Base-by-base conservation (phyloP, 208 protist genomes). In the Trypanosoma cruzi region DNA sequence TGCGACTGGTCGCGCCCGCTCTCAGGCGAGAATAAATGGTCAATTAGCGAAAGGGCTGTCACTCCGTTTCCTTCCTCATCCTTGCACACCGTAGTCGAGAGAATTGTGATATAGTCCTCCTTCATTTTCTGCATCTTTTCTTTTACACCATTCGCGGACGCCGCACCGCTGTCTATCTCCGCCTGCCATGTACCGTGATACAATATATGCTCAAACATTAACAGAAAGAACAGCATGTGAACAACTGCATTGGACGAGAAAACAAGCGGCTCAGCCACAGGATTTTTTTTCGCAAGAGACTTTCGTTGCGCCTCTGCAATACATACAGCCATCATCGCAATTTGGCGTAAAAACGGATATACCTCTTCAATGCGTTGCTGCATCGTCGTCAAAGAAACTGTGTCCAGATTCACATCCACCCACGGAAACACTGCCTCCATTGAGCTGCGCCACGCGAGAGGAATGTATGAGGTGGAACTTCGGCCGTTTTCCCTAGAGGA, bases 181-280 rank as follows among this genome's bases (percentile, higher is more conserved):
- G 65, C 54, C 42, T 76, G 68, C 77, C 81, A 87, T 0, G 70
- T 74, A 2, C 60, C 74, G 20, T 91, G 84, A 56, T 80, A 93
- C 4, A 93, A 31, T 7, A 86, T 53, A 64, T 92, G 79, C 66
- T 96, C 88, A 24, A 86, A 67, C 50, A 91, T 88, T 14, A 96
- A 74, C 16, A 94, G 26, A 28, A 80, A 79, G 13, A 68, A 91
- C 11, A 92, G 48, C 26, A 88, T 73, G 46, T 96, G 91, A n/a
- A 89, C 26, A 2, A 77, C 44, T 22, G 66, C 77, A 46, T 88
- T 94, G 13, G 72, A 63, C 10, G 77, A 79, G 66, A 90, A 94
- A n/a, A 60, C 46, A 8, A 76, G 50, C 16, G 68, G 26, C 26
- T 69, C 64, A 37, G n/a, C 37, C 13, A 31, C 11, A 31, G 52